These are phyloP conservation scores for Leishmania arabica DNA, from an alignment of 208 protist genomes.

Conservation along the genomic window DNA sequence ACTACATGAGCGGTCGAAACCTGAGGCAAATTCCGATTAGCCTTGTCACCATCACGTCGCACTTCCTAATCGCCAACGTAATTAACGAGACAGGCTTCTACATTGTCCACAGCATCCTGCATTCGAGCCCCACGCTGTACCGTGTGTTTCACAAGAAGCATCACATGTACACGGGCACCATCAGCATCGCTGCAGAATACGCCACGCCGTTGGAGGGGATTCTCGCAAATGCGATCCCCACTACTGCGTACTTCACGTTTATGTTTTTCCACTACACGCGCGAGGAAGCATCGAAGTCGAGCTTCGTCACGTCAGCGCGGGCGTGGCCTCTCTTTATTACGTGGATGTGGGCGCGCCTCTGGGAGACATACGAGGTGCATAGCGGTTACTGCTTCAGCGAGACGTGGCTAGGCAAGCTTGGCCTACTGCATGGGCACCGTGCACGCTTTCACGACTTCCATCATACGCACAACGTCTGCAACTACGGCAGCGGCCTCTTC, in stretches of 20 bases:
- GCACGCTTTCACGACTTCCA: conserved; percentile 74
- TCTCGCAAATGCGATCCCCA: conserved; percentile 46
- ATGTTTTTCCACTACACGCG: conserved; percentile 42
- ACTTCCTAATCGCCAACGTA: conserved; percentile 47
- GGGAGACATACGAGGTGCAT: conserved; percentile 67
- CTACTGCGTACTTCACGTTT: conserved; percentile 41
- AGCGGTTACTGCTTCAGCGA: conserved; percentile 68
- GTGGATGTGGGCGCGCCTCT: conserved; percentile 50
- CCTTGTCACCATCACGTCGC: conserved; percentile 20
- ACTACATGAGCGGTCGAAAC: conserved; percentile 19
- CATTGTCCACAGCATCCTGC: conserved; percentile 41
- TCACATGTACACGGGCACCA: conserved; percentile 66
- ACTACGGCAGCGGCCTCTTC: conserved; percentile 49
- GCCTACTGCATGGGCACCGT: conserved; percentile 48
- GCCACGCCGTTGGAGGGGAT: conserved; percentile 47
- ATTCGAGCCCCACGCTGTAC: conserved; percentile 44
- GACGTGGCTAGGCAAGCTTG: conserved; percentile 43
- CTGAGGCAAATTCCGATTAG: conserved; percentile 6
- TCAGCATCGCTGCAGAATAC: conserved; percentile 70
- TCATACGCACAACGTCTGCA: conserved; percentile 67
- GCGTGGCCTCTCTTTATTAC: conserved; percentile 52
- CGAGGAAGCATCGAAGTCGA: conserved; percentile 15
- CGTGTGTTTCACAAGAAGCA: conserved; percentile 70
- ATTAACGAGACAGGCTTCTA: conserved; percentile 62
- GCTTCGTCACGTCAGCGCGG: conserved; percentile 28